phyloP scores from a whole-genome alignment of 73 alveolate species.

The Symbiodinium natans region DNA sequence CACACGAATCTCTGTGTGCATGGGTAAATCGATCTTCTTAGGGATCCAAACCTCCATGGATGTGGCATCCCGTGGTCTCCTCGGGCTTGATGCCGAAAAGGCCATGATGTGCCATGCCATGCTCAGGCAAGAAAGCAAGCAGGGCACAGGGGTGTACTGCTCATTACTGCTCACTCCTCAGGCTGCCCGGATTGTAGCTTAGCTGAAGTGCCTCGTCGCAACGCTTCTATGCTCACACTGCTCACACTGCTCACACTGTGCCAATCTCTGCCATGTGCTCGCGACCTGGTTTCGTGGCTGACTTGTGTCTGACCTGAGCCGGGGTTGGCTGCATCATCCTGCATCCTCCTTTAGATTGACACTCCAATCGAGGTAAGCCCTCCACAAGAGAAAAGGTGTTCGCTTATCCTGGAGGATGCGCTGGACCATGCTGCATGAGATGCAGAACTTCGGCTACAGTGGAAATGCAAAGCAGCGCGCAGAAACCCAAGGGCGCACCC shows the following conservation, averaged over 20 bases:
- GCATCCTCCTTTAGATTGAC: too few species aligned
- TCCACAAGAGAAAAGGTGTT: background rate
- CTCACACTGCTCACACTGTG: too few species aligned
- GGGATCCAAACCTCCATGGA: background rate
- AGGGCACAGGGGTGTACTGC: too few species aligned
- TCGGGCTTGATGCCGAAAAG: background rate
- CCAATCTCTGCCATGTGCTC: too few species aligned
- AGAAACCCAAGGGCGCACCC: conserved; percentile 8
- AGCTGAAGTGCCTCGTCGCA: background rate
- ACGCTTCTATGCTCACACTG: background rate
- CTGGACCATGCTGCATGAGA: too few species aligned
- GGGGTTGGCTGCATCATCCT: too few species aligned
- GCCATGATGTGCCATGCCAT: background rate
- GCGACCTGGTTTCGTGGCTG: background rate
- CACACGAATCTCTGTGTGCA: background rate
- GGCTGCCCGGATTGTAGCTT: conserved; percentile 18
- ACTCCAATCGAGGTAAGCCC: background rate
- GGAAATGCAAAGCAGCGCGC: too few species aligned
- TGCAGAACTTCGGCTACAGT: too few species aligned
- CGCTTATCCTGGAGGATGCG: background rate
- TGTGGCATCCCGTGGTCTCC: background rate
- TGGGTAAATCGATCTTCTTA: background rate
- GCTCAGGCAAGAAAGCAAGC: too few species aligned
- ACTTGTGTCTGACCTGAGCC: background rate
- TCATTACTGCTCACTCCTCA: background rate